Evolutionary conservation across 108 stramenopile genomes (phyloP).

Genomic region (Schizochytrium sp.): DNA sequence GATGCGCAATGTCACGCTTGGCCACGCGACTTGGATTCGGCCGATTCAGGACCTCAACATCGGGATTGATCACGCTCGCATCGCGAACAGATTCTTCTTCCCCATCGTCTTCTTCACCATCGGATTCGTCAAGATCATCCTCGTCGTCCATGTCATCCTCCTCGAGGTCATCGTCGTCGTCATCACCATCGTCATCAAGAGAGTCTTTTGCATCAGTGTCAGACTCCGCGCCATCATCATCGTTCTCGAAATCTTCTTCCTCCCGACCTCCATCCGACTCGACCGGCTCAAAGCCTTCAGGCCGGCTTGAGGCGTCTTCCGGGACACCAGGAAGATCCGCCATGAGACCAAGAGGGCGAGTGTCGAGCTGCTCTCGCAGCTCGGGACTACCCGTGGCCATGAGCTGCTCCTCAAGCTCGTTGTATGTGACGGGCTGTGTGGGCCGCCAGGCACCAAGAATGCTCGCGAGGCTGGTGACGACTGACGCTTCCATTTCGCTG

Average conservation of each 20-base stretch:
- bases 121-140: background rate
- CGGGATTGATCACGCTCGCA: background rate
- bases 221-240: background rate
- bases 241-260: background rate
- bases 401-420: background rate
- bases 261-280: background rate
- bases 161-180: background rate
- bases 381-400: background rate
- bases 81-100: background rate
- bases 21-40: background rate
- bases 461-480: background rate
- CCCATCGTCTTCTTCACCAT: no score
- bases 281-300: background rate
- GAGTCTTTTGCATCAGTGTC: background rate
- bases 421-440: background rate
- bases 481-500: background rate
- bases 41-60: background rate
- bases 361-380: background rate
- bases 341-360: background rate
- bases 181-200: background rate
- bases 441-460: background rate
- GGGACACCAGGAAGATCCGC: background rate
- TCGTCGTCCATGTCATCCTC: background rate
- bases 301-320: no score
- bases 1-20: background rate